Percentiles rank a stretch among this genome's conserved stretches.
These are phyloP conservation scores for Neurospora sp. DNA, from an alignment of 495 filamentous ascomycete species.

Conservation along the genomic window DNA sequence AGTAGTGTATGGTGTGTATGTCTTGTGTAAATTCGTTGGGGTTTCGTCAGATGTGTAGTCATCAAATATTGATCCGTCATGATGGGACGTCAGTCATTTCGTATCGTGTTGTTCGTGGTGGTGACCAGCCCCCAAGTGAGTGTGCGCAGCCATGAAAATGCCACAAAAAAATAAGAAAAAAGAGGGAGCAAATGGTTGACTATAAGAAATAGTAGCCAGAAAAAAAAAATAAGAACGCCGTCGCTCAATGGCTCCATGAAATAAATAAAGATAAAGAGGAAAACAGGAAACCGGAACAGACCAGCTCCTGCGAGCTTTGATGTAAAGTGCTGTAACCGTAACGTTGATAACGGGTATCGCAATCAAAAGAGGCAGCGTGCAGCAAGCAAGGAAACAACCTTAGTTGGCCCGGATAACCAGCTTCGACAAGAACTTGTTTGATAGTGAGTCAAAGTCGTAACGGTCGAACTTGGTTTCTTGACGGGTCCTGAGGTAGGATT, in stretches of 20 bases:
- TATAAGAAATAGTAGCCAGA: background rate
- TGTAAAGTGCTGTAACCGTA: constrained; percentile 11
- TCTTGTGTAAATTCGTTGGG: background rate
- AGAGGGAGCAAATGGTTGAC: background rate
- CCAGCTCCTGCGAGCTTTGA: constrained; percentile 15
- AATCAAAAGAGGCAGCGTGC: constrained; percentile 9
- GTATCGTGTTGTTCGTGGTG: constrained; percentile 4
- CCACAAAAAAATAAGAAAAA: background rate
- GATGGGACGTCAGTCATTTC: constrained; percentile 17
- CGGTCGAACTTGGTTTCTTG: constrained; percentile 66
- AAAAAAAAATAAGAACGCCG: constrained; percentile 15
- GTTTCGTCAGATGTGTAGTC: background rate
- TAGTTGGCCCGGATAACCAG: constrained; percentile 89
- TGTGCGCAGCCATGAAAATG: background rate
- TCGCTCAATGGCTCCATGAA: constrained; percentile 14
- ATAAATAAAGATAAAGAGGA: constrained; percentile 21
- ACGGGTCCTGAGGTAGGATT: constrained; percentile 46
- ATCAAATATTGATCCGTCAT: constrained; percentile 5
- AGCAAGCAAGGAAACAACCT: constrained; percentile 18
- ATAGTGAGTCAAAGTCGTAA: constrained; percentile 82
- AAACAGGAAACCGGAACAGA: constrained; percentile 19
- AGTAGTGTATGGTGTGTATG: background rate
- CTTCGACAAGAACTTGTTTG: constrained; percentile 89
- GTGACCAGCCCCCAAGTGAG: constrained; percentile 9
- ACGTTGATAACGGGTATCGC: constrained; percentile 15